Base-by-base conservation (phyloP, 768 basidiomycete genomes). In the Infundibulicybe gibba region DNA sequence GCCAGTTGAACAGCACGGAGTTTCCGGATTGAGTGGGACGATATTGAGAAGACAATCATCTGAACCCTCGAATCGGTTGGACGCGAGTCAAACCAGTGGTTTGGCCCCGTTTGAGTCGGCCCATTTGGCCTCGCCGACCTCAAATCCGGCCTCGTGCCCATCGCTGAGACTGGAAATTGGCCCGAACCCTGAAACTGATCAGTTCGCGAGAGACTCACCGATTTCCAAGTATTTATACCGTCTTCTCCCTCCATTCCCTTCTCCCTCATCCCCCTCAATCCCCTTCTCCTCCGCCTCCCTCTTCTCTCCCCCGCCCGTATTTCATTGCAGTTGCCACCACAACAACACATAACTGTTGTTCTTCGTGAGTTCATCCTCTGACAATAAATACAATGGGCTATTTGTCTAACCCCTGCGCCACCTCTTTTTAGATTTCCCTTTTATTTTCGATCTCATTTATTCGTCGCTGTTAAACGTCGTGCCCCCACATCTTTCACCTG, bases 241-340 rank as follows among this genome's bases (percentile, higher is more conserved):
- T 56, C 54, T 55, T 57, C 60, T 51, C 54, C 52, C 51, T 55
- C 59, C 53, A 50, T 50, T 37, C 41, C 41, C 32, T 45, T 57
- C 58, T 58, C 54, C 50, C 56, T 56, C 50, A 55, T 55, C 61
- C 57, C 43, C 50, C 44, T 58, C 53, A 51, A 46, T 41, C 50
- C 45, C 41, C 43, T 39, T 47, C 46, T 15, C 43, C 50, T 33
- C 46, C 50, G 43, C 31, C 44, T 56, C 61, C 65, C 58, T 64
- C 55, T 61, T 58, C 52, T 63, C 55, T 61, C 60, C 58, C 66
- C 66, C 64, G 60, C 64, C 59, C 62, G 59, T 68, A 67, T 68
- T 68, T 71, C 65, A 58, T 55, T 71, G 55, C 67, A 63, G 65
- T 63, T 58, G 56, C 55, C 48, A 58, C 57, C 49, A 20, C 62